A percentile compares a stretch with the other conserved stretches of the same genome.
These are phyloP conservation scores for Apiotrichum veenhuisii DNA, from an alignment of 1,284 basidiomycete genomes.

Conservation along the genomic window DNA sequence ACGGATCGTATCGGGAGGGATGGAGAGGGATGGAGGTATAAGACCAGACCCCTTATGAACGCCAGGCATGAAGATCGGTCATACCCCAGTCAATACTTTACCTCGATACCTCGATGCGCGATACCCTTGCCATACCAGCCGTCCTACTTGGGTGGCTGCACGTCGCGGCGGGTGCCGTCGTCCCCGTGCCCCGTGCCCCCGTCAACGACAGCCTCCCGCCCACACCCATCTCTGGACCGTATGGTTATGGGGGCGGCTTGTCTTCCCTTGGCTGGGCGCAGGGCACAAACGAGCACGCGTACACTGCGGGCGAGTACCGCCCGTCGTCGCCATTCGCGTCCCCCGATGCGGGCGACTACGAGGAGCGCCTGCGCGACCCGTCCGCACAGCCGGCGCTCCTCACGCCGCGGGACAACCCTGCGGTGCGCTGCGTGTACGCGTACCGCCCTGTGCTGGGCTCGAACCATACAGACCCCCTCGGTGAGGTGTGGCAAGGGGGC, in stretches of 20 bases:
- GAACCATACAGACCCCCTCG: neutral
- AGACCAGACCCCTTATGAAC: too few relatives aligned
- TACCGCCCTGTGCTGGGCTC: constrained; percentile 9
- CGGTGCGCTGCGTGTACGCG: neutral
- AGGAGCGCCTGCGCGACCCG: neutral
- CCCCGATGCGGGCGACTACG: neutral
- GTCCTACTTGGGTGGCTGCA: too few relatives aligned
- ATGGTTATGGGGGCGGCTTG: neutral
- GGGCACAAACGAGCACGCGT: neutral
- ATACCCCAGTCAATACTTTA: too few relatives aligned
- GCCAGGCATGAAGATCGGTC: too few relatives aligned
- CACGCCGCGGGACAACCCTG: neutral
- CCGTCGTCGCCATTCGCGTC: neutral
- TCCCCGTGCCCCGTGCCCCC: too few relatives aligned
- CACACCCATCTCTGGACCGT: neutral
- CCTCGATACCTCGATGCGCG: too few relatives aligned
- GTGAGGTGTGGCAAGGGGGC: constrained; percentile 11
- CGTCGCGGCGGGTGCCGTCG: too few relatives aligned
- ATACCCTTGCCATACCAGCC: too few relatives aligned
- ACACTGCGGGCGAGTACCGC: neutral
- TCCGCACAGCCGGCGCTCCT: neutral
- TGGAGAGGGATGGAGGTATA: too few relatives aligned
- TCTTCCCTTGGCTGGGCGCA: neutral
- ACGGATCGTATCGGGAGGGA: too few relatives aligned
- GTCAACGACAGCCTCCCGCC: too few relatives aligned